A percentile compares a stretch with the other conserved stretches of the same genome.
These are phyloP conservation scores for Zygnema cylindricum DNA, from an alignment of 139 green algal genomes.

Conservation along the genomic window DNA sequence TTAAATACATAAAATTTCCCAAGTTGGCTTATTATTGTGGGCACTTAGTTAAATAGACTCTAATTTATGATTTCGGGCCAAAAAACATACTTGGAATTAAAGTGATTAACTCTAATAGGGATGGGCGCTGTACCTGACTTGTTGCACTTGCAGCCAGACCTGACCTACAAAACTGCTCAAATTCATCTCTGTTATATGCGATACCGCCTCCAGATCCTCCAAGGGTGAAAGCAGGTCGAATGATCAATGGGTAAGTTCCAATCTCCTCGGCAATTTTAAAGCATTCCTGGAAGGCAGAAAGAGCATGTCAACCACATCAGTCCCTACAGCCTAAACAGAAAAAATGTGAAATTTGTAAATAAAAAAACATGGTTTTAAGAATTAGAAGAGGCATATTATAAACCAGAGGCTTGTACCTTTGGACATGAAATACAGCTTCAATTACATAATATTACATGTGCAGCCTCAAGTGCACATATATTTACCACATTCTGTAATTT, in stretches of 20 bases:
- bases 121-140: conserved; percentile 71
- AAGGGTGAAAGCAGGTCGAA: conserved; percentile 97
- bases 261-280: conserved; percentile 75
- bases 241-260: conserved; percentile 94
- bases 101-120: too few species aligned
- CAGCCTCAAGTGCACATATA: too few species aligned
- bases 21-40: too few species aligned
- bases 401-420: not conserved
- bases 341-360: not conserved
- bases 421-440: not conserved
- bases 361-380: too few species aligned
- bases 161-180: conserved; percentile 81
- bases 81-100: too few species aligned
- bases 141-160: conserved; percentile 91
- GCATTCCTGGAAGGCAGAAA: conserved; percentile 61
- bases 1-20: too few species aligned
- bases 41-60: too few species aligned
- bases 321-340: not conserved
- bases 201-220: conserved; percentile 97
- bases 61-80: too few species aligned
- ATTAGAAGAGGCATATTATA: not conserved
- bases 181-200: conserved; percentile 98
- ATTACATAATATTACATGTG: too few species aligned
- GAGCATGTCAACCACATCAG: not conserved
- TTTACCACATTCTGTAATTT: not conserved